These are phyloP conservation scores for Aspergillus sp. DNA, from an alignment of 2,329 filamentous ascomycete genomes.

Conservation along the genomic window DNA sequence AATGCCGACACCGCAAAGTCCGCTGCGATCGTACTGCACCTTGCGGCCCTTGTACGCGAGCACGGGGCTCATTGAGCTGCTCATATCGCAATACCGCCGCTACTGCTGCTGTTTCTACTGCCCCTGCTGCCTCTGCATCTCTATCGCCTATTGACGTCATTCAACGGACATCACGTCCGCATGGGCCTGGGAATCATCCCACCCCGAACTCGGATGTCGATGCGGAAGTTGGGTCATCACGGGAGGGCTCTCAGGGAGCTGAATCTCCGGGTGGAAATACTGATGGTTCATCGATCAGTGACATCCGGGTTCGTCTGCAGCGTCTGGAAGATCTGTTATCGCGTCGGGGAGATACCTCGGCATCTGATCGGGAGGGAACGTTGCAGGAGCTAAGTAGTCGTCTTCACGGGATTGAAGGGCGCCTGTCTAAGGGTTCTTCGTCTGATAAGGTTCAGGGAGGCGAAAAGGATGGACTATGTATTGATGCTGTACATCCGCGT, in stretches of 20 bases:
- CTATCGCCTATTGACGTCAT: neutral
- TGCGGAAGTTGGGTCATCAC: neutral
- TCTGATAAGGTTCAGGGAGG: neutral
- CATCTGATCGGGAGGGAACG: neutral
- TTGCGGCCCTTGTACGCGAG: constrained; percentile 27
- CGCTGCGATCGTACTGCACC: constrained; percentile 29
- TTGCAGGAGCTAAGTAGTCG: constrained; percentile 9
- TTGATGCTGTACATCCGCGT: constrained; percentile 3
- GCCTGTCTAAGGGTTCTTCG: neutral
- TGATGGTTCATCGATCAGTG: neutral
- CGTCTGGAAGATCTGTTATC: constrained; percentile 2
- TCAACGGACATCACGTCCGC: neutral
- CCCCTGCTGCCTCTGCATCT: too few species aligned
- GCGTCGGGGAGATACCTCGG: neutral
- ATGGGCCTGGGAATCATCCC: neutral
- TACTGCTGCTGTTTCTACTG: neutral
- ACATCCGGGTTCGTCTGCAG: constrained; percentile 8
- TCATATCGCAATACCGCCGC: constrained; percentile 20
- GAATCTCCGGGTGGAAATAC: neutral
- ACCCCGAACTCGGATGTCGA: neutral
- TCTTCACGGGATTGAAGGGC: constrained; percentile 7
- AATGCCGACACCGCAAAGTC: constrained; percentile 31
- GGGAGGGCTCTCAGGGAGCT: neutral
- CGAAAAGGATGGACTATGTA: neutral
- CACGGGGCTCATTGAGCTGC: constrained; percentile 21